Percentiles rank a stretch among this genome's conserved stretches.
Conservation (phyloP, 345 rosid genomes). For the Rhodamnia argentea region DNA sequence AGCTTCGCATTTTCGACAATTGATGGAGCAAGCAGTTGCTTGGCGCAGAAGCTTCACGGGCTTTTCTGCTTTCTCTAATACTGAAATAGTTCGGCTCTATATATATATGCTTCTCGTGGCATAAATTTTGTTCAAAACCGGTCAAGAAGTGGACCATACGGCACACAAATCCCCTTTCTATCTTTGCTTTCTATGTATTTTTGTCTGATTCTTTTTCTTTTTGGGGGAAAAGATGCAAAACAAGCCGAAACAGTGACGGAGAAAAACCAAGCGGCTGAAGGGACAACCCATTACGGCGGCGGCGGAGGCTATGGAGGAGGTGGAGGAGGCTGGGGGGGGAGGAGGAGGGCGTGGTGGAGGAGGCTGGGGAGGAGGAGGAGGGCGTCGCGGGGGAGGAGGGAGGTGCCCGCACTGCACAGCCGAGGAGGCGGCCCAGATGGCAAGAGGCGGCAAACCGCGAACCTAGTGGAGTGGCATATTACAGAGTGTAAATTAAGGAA, state of each 20-base stretch:
- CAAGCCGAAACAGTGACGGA: not conserved
- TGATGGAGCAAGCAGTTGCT: not conserved
- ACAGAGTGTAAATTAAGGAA: not conserved
- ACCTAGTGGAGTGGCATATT: not conserved
- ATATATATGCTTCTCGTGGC: not conserved
- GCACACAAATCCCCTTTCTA: not conserved
- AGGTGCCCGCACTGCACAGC: not conserved
- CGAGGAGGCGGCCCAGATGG: not conserved
- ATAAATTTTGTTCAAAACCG: not conserved
- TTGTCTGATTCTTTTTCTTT: not conserved
- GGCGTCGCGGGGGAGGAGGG: not conserved
- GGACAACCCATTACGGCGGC: not conserved
- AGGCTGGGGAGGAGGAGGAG: not conserved
- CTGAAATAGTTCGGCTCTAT: not conserved
- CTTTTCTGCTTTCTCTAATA: not conserved
- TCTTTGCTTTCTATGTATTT: not conserved
- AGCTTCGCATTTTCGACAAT: not conserved
- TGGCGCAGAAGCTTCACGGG: not conserved
- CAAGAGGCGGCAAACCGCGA: not conserved
- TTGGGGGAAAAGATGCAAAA: not conserved
- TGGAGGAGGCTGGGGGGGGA: not conserved
- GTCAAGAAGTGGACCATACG: not conserved
- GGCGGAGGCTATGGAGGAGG: not conserved
- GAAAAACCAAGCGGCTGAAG: not conserved
- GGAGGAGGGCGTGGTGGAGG: not conserved